A percentile compares a stretch with the other conserved stretches of the same genome.
Conservation (phyloP, 352 stramenopile genomes). For the Phytophthora hibernalis region DNA sequence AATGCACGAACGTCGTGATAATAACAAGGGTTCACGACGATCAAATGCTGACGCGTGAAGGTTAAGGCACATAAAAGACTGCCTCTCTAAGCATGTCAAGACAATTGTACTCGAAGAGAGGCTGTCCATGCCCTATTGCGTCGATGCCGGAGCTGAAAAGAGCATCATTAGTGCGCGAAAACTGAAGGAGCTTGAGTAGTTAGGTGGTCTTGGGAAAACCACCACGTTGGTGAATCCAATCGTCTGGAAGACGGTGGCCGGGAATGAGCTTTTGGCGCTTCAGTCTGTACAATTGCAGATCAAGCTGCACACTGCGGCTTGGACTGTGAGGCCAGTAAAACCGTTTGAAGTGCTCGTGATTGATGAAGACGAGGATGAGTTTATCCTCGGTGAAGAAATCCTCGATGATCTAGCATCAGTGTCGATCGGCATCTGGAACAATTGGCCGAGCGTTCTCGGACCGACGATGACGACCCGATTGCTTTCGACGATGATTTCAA, state of each 20-base stretch:
- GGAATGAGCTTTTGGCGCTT: background rate
- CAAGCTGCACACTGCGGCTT: background rate
- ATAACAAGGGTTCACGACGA: constrained; percentile 13
- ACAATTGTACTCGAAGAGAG: constrained; percentile 21
- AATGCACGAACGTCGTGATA: constrained; percentile 12
- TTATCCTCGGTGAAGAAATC: too few relatives aligned
- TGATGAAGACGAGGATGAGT: too few relatives aligned
- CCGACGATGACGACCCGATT: too few relatives aligned
- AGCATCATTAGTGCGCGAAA: constrained; percentile 26
- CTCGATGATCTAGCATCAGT: background rate
- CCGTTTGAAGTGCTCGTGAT: background rate
- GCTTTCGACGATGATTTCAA: too few relatives aligned
- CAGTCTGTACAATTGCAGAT: background rate
- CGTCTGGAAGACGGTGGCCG: background rate
- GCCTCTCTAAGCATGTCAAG: constrained; percentile 18
- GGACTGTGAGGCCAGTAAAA: background rate
- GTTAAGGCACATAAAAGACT: too few relatives aligned
- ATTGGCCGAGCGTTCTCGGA: too few relatives aligned
- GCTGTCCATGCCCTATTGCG: constrained; percentile 26
- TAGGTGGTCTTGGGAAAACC: constrained; percentile 16
- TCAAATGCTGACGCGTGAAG: too few relatives aligned
- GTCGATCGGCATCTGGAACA: background rate
- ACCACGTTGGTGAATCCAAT: constrained; percentile 5
- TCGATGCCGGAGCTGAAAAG: constrained; percentile 19
- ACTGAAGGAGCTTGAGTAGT: constrained; percentile 16